Conservation (phyloP, 2,329 filamentous ascomycete species). For the Cadophora malorum region DNA sequence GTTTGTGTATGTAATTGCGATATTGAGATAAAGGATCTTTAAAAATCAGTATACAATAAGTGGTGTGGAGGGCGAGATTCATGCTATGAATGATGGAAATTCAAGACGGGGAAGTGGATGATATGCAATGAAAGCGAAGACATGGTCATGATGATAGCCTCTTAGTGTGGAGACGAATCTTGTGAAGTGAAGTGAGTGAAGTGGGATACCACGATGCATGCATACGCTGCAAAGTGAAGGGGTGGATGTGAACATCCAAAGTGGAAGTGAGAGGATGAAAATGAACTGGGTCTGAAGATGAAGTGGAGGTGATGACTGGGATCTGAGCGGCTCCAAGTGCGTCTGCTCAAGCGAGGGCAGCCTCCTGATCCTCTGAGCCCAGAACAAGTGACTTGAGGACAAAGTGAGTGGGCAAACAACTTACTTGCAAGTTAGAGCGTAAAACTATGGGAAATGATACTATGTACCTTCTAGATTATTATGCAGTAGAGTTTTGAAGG, state of each 20-base stretch:
- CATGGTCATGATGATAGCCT: too few relatives aligned
- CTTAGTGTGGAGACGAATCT: background rate
- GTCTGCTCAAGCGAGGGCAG: slow-evolving; percentile 7
- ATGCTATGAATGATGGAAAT: background rate
- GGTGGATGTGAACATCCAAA: background rate
- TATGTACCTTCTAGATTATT: background rate
- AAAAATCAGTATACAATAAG: background rate
- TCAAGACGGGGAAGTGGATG: background rate
- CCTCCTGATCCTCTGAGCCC: background rate
- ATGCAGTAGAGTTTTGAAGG: background rate
- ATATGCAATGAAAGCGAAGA: background rate
- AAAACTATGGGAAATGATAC: background rate
- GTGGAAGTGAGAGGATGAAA: background rate
- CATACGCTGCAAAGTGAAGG: background rate
- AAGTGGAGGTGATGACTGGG: background rate
- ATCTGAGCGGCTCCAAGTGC: background rate
- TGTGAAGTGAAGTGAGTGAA: background rate
- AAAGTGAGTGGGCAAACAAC: slow-evolving; percentile 8
- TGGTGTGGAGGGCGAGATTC: background rate
- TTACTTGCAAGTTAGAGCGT: background rate
- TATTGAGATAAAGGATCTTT: background rate
- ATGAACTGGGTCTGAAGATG: background rate
- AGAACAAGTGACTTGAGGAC: background rate
- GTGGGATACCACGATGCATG: background rate
- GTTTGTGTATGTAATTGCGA: background rate